Percentiles rank a stretch among this genome's conserved stretches.
Conservation (phyloP, 805 yeast genomes). For the Tetrapisispora phaffii region DNA sequence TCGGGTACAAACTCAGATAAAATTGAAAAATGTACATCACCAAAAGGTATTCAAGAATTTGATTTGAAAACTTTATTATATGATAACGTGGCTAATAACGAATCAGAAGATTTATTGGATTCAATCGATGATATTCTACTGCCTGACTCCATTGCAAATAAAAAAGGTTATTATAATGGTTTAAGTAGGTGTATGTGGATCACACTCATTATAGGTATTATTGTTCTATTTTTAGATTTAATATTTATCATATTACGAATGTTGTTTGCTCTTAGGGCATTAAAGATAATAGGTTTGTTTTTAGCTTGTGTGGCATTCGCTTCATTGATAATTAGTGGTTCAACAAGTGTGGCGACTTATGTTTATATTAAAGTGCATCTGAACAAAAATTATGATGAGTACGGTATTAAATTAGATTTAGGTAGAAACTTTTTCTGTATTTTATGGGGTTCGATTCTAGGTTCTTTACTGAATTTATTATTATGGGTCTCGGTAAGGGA, state of each 20-base stretch:
- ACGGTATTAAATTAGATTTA: constrained; percentile 48
- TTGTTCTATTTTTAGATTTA: constrained; percentile 33
- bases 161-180: constrained; percentile 36
- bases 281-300: constrained; percentile 39
- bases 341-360: constrained; percentile 55
- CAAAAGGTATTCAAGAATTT: constrained; percentile 24
- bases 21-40: constrained; percentile 22
- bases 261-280: constrained; percentile 36
- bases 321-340: constrained; percentile 37
- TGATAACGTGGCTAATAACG: constrained; percentile 25
- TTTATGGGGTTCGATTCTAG: constrained; percentile 54
- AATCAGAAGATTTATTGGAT: constrained; percentile 11
- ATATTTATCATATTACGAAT: constrained; percentile 27
- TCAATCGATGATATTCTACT: constrained; percentile 32
- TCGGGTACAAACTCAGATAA: constrained; percentile 26
- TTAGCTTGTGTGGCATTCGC: constrained; percentile 34
- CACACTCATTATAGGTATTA: constrained; percentile 42
- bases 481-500: constrained; percentile 30
- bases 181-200: constrained; percentile 52
- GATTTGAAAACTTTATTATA: constrained; percentile 16
- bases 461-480: constrained; percentile 34
- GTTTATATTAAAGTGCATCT: constrained; percentile 39
- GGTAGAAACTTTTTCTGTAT: constrained; percentile 46
- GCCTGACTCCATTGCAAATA: constrained; percentile 44
- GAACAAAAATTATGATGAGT: constrained; percentile 37